Conservation (phyloP, 208 protist genomes). For the Acanthamoeba polyphaga region DNA sequence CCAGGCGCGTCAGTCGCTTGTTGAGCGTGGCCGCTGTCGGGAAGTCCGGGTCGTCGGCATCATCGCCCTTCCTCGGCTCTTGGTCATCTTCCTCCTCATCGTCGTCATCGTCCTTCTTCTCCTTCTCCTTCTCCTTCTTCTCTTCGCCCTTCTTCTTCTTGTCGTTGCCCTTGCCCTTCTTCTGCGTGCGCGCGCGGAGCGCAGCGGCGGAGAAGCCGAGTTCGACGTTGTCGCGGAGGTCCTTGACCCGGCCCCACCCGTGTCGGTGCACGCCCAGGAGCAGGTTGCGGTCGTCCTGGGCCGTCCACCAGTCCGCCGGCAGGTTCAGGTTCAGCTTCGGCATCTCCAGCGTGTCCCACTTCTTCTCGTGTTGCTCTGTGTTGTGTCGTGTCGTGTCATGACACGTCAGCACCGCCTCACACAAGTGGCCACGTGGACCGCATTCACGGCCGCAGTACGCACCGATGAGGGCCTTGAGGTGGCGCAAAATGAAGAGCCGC, state of each 20-base stretch:
- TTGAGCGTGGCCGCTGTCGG: slow-evolving; percentile 3
- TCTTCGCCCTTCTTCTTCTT: background rate
- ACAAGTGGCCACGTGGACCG: too few relatives aligned
- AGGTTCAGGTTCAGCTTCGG: slow-evolving; percentile 9
- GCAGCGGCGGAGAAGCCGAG: slow-evolving; percentile 45
- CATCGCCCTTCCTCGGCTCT: background rate
- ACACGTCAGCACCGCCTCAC: background rate
- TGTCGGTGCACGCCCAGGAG: slow-evolving; percentile 77
- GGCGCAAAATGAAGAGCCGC: background rate
- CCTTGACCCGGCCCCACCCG: slow-evolving; percentile 78
- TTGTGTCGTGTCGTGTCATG: background rate
- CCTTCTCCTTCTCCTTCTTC: background rate
- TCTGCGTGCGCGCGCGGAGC: background rate
- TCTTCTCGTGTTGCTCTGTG: background rate
- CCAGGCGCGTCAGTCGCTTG: slow-evolving; percentile 20
- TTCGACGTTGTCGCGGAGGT: slow-evolving; percentile 55
- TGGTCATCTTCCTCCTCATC: background rate
- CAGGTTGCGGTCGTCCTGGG: slow-evolving; percentile 22
- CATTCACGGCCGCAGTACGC: background rate
- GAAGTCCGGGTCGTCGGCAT: background rate
- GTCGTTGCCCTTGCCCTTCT: background rate
- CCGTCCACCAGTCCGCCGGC: slow-evolving; percentile 12
- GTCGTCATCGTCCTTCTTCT: background rate
- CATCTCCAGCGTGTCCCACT: background rate
- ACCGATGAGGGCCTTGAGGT: slow-evolving; percentile 21